Base-by-base conservation (phyloP, 805 yeast species). In the Candida anglica region DNA sequence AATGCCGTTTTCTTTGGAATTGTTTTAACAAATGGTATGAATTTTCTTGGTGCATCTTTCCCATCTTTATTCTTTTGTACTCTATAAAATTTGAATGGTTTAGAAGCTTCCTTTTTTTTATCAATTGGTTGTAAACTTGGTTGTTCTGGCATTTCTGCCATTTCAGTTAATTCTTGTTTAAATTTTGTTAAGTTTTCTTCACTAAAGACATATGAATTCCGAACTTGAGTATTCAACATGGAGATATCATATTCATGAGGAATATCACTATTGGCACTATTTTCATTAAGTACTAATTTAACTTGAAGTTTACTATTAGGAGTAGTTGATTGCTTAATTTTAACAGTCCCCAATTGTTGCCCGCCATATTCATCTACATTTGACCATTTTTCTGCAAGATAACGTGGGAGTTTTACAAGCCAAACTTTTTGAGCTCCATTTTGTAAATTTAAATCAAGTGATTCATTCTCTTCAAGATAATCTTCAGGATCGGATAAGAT, bases 371-470 rank as follows among this genome's bases (percentile, higher is more conserved):
- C 63, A 16, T 69, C 76, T 34, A 75, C 38, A 41, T 81, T 71
- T 34, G 79, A 72, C 95, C 97, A 87, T 43, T 75, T 70, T 26
- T 81, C 86, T 19, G 95, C 83, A 40, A 93, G 64, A 50, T 87
- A 87, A 51, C 86, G 79, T 2, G 98, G 98, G 50, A 93, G 64
- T 47, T 93, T 77, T 16, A 93, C 95, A 15, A 93, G 67, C 98
- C 98, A 93, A 27, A 93, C 81, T 46, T 87, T 87, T 48, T 83
- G 81, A 30, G 62, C 69, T 11, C 81, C 76, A 19, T 68, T 64
- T 1, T 68, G 41, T 33, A 88, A 59, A 52, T 88, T 86, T 58
- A 93, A 67, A 56, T 93, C 94, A 19, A 89, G 69, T 10, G 86
- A 71, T 59, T 83, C 95, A 47, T 82, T 68, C 40, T 60, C 77